Conservation (phyloP, 2,329 filamentous ascomycete genomes). For the Ophiocordyceps sinensis region DNA sequence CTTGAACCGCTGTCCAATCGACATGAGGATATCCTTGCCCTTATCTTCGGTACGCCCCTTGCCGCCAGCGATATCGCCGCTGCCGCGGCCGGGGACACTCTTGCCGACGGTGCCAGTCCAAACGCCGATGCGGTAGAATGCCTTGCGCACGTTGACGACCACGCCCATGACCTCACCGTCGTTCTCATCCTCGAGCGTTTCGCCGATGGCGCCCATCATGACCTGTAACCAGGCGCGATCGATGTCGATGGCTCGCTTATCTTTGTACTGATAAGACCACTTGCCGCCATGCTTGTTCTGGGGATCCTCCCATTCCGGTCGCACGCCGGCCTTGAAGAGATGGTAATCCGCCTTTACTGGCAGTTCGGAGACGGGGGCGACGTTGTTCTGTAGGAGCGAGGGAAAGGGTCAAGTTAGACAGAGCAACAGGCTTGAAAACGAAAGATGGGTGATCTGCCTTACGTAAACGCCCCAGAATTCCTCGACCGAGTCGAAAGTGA, state of each 20-base stretch:
- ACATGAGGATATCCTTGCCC: constrained; percentile 69
- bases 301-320: constrained; percentile 94
- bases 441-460: constrained; percentile 25
- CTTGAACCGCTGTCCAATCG: constrained; percentile 87
- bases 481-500: constrained; percentile 96
- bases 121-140: constrained; percentile 92
- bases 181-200: constrained; percentile 87
- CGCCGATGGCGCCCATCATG: constrained; percentile 91
- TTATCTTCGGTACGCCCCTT: constrained; percentile 70
- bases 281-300: constrained; percentile 99
- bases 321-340: constrained; percentile 93
- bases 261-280: constrained; percentile 97
- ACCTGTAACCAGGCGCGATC: constrained; percentile 95
- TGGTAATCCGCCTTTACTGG: constrained; percentile 98
- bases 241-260: constrained; percentile 82
- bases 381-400: constrained; percentile 65
- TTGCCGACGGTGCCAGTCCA: constrained; percentile 95
- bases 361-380: constrained; percentile 87
- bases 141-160: constrained; percentile 96
- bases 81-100: constrained; percentile 60
- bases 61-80: constrained; percentile 56
- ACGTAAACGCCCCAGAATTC: constrained; percentile 99
- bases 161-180: constrained; percentile 99
- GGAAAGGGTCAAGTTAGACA: background rate
- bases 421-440: background rate